phyloP scores from a whole-genome alignment of 106 monocot genomes.

The Posidonia australis region DNA sequence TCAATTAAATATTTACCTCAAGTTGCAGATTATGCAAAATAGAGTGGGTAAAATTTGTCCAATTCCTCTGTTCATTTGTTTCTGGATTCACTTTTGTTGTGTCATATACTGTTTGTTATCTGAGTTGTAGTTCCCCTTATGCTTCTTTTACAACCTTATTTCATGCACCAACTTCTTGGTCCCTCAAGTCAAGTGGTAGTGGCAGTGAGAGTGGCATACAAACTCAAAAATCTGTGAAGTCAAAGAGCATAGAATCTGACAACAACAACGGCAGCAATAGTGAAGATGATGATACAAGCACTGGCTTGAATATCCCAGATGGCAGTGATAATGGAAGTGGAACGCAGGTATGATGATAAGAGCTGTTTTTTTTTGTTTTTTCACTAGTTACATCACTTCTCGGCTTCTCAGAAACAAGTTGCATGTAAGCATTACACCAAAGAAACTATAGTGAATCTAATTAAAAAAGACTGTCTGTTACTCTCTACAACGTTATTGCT shows the following conservation, averaged over 20 bases:
- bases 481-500: too few relatives aligned
- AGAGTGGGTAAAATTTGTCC: not conserved
- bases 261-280: conserved; percentile 48
- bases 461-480: not conserved
- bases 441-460: too few relatives aligned
- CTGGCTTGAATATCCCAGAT: conserved; percentile 46
- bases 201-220: conserved; percentile 89
- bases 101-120: not conserved
- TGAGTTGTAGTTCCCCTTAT: not conserved
- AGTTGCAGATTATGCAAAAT: not conserved
- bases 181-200: conserved; percentile 79
- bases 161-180: not conserved
- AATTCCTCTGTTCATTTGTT: not conserved
- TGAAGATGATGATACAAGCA: conserved; percentile 42
- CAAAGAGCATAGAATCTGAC: conserved; percentile 46
- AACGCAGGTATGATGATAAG: conserved; percentile 54
- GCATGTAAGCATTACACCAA: too few relatives aligned
- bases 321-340: conserved; percentile 93
- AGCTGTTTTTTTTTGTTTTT: not conserved
- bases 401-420: not conserved
- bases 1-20: not conserved
- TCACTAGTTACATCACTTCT: not conserved
- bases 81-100: not conserved
- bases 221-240: conserved; percentile 50
- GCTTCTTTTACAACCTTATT: conserved; percentile 10